phyloP scores from a whole-genome alignment of 116 monocot genomes.

The Posidonia oceanica region DNA sequence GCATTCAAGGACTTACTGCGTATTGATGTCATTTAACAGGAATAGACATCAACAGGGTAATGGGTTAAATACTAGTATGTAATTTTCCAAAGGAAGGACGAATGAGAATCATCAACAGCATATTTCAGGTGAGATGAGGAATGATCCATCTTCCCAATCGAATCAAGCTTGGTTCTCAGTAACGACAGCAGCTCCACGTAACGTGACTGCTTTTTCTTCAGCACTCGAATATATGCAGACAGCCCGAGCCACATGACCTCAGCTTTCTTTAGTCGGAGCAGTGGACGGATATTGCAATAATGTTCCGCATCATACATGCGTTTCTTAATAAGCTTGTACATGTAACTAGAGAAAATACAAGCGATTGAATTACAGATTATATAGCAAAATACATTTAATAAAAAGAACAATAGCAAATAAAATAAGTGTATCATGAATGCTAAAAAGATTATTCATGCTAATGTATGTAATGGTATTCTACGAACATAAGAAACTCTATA shows the following conservation, averaged over 20 bases:
- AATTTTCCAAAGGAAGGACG: constrained; percentile 63
- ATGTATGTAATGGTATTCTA: background rate
- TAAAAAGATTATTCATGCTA: background rate
- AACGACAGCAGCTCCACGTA: constrained; percentile 44
- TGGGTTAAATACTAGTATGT: constrained; percentile 29
- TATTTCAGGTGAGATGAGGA: constrained; percentile 29
- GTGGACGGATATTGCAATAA: constrained; percentile 20
- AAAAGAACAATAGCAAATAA: background rate
- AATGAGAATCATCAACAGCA: constrained; percentile 79
- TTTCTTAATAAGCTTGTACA: constrained; percentile 66
- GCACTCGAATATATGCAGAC: constrained; percentile 51
- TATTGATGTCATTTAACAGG: no score
- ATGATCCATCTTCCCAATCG: background rate
- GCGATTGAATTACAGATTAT: no score
- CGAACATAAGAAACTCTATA: background rate
- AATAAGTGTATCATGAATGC: background rate
- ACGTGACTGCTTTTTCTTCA: constrained; percentile 68
- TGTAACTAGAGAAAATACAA: constrained; percentile 37
- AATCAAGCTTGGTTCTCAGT: constrained; percentile 27
- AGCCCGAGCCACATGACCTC: constrained; percentile 75
- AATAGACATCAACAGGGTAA: no score
- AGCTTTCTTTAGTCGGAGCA: constrained; percentile 32
- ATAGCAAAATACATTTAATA: background rate
- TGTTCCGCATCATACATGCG: constrained; percentile 33
- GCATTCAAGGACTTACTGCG: no score